A percentile compares a stretch with the other conserved stretches of the same genome.
Evolutionary conservation across 768 basidiomycete species (phyloP).

Genomic region (Naganishia onofrii): DNA sequence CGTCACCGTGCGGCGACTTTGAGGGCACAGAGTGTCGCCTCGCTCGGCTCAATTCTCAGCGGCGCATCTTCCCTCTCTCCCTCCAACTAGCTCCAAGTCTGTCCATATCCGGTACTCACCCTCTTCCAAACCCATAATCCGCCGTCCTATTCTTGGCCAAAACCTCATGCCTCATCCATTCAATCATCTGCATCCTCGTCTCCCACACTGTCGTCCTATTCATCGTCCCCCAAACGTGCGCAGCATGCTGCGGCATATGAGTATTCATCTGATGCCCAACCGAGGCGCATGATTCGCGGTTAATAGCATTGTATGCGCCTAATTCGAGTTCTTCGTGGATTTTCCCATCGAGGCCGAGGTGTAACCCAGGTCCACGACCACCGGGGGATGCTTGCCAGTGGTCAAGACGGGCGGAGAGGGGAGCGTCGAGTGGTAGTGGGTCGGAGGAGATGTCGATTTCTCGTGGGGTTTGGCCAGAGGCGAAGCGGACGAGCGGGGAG

Average conservation of each 20-base stretch:
- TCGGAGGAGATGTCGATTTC: conserved; percentile 45
- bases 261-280: conserved; percentile 29
- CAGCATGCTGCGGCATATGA: conserved; percentile 37
- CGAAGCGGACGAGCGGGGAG: conserved; percentile 3
- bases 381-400: conserved; percentile 52
- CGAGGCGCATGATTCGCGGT: conserved; percentile 45
- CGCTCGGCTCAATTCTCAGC: too few relatives aligned
- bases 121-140: conserved; percentile 41
- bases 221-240: conserved; percentile 46
- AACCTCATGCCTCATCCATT: conserved; percentile 42
- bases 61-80: neutral
- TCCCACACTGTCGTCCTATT: conserved; percentile 44
- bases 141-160: conserved; percentile 31
- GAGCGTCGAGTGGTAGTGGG: conserved; percentile 49
- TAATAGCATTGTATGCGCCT: conserved; percentile 50
- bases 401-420: conserved; percentile 49
- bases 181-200: conserved; percentile 44
- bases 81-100: neutral
- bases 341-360: conserved; percentile 31
- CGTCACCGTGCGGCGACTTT: too few relatives aligned
- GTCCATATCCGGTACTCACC: neutral
- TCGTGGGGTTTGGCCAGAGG: neutral
- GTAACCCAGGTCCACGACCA: conserved; percentile 39
- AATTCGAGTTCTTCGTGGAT: conserved; percentile 47
- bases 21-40: too few relatives aligned